Conservation (phyloP, 2,329 filamentous ascomycete species). For the Aspergillus caelatus region DNA sequence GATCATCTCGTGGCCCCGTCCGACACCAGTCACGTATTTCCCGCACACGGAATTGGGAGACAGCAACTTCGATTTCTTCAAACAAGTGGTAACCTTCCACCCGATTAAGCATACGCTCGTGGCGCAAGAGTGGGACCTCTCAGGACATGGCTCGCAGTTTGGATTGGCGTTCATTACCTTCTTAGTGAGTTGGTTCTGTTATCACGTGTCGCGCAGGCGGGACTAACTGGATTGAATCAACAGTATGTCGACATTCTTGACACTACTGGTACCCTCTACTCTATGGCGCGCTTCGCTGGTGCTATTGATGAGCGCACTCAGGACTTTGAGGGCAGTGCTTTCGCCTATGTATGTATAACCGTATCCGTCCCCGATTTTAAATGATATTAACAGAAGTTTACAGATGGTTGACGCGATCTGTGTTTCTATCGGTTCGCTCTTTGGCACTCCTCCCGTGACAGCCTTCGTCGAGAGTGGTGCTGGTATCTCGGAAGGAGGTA, state of each 20-base stretch:
- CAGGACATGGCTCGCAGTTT: conserved; percentile 72
- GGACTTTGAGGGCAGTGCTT: conserved; percentile 82
- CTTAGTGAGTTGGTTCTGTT: conserved; percentile 45
- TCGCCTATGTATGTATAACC: conserved; percentile 68
- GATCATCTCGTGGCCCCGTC: conserved; percentile 84
- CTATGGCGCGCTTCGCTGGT: conserved; percentile 83
- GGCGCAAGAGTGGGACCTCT: conserved; percentile 74
- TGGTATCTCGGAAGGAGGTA: conserved; percentile 84
- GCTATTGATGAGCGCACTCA: conserved; percentile 80
- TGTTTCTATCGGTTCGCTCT: conserved; percentile 77
- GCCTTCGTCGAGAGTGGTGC: conserved; percentile 89
- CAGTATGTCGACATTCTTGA: conserved; percentile 85
- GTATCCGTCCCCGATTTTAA: conserved; percentile 41
- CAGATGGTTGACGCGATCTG: conserved; percentile 74
- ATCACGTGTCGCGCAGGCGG: background rate
- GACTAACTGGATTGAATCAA: background rate
- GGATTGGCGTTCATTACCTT: conserved; percentile 85
- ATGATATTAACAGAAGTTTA: background rate
- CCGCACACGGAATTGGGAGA: conserved; percentile 71
- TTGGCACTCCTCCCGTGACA: conserved; percentile 80
- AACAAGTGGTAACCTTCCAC: conserved; percentile 82
- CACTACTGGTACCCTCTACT: conserved; percentile 82
- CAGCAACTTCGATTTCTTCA: conserved; percentile 80
- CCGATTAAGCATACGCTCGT: conserved; percentile 69
- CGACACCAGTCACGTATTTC: conserved; percentile 78